Base-by-base conservation (phyloP, 1,139 yeast species). In the Maudiozyma humilis region DNA sequence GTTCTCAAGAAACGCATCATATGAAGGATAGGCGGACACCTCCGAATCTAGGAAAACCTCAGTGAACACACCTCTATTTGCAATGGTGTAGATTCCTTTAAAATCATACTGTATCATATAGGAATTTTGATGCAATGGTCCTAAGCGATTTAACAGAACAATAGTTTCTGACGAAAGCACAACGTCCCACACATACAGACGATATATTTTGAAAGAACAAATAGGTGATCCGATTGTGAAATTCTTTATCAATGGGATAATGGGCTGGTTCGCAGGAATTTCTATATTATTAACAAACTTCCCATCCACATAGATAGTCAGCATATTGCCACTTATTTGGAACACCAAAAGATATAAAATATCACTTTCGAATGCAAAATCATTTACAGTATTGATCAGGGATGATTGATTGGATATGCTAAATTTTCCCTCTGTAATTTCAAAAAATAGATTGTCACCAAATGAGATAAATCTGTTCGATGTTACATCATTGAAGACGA, bases 381-480 rank as follows among this genome's bases (percentile, higher is more conserved):
- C 51, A n/a, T 59, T 56, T 38, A 59, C 59, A 13, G 57, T 29
- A 1, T 56, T 63, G 6, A 59, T 38, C 4, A 55, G 50, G 33
- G 46, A 58, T 32, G 57, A 61, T 44, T 59, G 59, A 32, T 59
- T 56, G 2, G 63, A 53, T 4, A 60, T 35, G 42, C 56, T 54
- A 18, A 59, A 48, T 13, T 51, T 53, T 2, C 53, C 51, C 25
- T 57, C 60, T 39, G 49, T 56, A 8, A 61, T 47, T 38, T 60
- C 65, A 16, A 61, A 25, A 41, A 49, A 59, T 7, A 53, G 29
- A 31, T 51, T 47, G 5, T 44, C 43, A 6, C 53, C 58, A 2
- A 61, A 34, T 0, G 60, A 51, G 40, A 57, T 31, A 8, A 61
- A 40, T 36, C 65, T 48, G 40, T 59, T 57, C 2, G 62, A 57